Evolutionary conservation across 2,329 filamentous ascomycete genomes (phyloP).

Genomic region (Microcyclospora pomicola): DNA sequence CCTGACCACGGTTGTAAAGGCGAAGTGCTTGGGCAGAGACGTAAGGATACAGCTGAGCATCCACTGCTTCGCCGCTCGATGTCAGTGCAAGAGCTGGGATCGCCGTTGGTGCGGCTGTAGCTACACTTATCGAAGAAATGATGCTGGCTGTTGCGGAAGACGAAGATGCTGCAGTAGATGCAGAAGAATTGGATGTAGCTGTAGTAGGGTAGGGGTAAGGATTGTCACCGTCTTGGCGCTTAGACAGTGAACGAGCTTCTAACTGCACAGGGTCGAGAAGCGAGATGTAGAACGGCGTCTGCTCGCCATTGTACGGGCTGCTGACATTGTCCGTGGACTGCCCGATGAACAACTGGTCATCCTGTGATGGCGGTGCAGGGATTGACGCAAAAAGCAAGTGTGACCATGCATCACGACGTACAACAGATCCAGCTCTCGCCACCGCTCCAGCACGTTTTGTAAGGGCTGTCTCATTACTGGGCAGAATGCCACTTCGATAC

Average conservation of each 20-base stretch:
- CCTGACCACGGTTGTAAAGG: constrained; percentile 68
- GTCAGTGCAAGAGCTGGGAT: constrained; percentile 52
- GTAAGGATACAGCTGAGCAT: constrained; percentile 58
- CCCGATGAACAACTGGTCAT: constrained; percentile 69
- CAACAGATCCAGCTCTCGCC: neutral
- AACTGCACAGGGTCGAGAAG: constrained; percentile 37
- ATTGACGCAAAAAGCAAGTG: constrained; percentile 30
- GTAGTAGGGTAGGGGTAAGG: neutral
- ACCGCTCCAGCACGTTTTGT: constrained; percentile 2
- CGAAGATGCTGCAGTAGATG: neutral
- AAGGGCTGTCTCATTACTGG: constrained; percentile 15
- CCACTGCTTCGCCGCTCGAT: constrained; percentile 56
- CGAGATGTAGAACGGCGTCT: constrained; percentile 78
- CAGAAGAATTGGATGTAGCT: neutral
- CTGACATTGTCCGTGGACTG: constrained; percentile 68
- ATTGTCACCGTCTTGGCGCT: constrained; percentile 5
- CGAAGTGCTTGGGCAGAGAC: constrained; percentile 61
- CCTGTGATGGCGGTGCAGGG: constrained; percentile 45
- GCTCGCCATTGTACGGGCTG: constrained; percentile 63
- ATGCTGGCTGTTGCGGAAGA: constrained; percentile 11
- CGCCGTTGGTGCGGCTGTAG: constrained; percentile 33
- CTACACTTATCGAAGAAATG: constrained; percentile 9
- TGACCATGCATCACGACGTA: constrained; percentile 5
- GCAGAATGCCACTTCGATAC: constrained; percentile 39
- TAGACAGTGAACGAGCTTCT: too few species aligned